Evolutionary conservation across 345 rosid genomes (phyloP).

Genomic region (Eucalyptus curtisii): DNA sequence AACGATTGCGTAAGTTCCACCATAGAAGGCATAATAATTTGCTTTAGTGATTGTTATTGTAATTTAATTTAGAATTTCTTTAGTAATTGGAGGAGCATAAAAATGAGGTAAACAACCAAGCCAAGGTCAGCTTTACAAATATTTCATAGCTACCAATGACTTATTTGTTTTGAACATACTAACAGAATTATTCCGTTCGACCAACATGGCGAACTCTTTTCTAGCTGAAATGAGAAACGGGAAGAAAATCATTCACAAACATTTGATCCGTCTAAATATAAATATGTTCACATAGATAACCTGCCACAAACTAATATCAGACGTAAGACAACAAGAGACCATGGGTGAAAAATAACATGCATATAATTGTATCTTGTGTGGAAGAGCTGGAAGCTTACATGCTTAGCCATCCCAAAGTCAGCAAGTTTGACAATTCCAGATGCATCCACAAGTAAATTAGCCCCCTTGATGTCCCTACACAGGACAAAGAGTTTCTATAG

Average conservation of each 20-base stretch:
- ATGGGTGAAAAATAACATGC: not conserved
- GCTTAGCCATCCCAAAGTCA: conserved; percentile 98
- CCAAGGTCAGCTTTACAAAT: not conserved
- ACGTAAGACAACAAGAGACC: not conserved
- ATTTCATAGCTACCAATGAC: not conserved
- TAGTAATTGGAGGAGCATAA: not conserved
- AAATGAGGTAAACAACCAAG: not conserved
- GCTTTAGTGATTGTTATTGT: not conserved
- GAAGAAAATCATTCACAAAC: not conserved
- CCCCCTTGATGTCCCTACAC: conserved; percentile 96
- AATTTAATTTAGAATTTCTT: not conserved
- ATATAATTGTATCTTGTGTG: not conserved
- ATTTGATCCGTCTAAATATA: not conserved
- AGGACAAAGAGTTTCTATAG: not conserved
- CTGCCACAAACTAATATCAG: not conserved
- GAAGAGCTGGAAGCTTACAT: conserved; percentile 32
- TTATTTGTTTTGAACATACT: not conserved
- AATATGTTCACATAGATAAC: not conserved
- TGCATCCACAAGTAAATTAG: conserved; percentile 96
- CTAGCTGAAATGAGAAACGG: not conserved
- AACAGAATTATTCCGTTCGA: not conserved
- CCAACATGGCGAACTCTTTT: not conserved
- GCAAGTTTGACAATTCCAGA: conserved; percentile 93
- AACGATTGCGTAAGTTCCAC: not conserved
- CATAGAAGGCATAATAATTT: not conserved